Evolutionary conservation across 371 early-diverging fungal species (phyloP), one percentile per base, ranked within the genome.

Genomic region (Actinomortierella ambigua): DNA sequence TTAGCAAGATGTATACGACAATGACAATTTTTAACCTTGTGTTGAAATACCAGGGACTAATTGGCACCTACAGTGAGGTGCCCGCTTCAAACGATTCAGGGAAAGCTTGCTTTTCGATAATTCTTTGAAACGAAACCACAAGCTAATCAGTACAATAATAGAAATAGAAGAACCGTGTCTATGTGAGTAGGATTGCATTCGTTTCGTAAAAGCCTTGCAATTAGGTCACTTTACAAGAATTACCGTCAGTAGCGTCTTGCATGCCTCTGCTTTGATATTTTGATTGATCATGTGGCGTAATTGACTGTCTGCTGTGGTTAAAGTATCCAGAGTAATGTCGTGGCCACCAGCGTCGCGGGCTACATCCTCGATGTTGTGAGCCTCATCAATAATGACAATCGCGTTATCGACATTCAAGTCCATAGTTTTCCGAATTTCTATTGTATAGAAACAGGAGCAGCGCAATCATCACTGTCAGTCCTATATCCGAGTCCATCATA

Each of bases 381-480:
- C 90, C 59, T 98, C 98, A 63, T 98, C 98, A 39, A 98, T 75
- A 34, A 98, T 94, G 3, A 98, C 71, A 18, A 96, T 85, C 27
- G 81, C 66, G 39, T 86, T 81, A 3, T 81, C 75, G 8, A 91
- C 64, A 15, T 83, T 65, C 47, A 92, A 86, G 14, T 84, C 85
- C 55, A 86, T 64, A 11, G 82, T 69, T n/a, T 78, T 77, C 24
- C 92, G 79, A 23, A 90, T 84, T 0, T 70, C 81, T 84, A 61
- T 6, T 28, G 27, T 14, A 13, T 50, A 18, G 27, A 28, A 15
- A 24, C n/a, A n/a, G n/a, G n/a, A n/a, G 8, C 24, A 48, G 4
- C 23, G n/a, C 5, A 7, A 14, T 15, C 22, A 26, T 46, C 46
- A 46, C 1, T 14, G 20, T 44, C 20, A 44, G 41, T 8, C 41